Percentiles rank a stretch among this genome's conserved stretches.
These are phyloP conservation scores for Yarrowia sp. DNA, from an alignment of 805 yeast genomes.

Conservation along the genomic window DNA sequence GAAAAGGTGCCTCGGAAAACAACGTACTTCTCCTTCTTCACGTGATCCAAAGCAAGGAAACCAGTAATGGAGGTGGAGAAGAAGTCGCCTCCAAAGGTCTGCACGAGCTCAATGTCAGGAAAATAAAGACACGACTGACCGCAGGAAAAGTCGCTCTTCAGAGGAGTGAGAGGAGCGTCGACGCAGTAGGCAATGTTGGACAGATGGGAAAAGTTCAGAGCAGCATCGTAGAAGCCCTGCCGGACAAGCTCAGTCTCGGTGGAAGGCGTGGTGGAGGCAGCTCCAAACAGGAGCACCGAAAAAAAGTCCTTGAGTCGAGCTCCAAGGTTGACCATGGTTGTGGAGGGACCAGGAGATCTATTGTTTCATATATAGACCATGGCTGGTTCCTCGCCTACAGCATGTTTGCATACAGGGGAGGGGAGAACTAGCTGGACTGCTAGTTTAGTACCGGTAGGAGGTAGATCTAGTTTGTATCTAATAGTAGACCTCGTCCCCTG, in stretches of 20 bases:
- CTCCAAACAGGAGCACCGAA: constrained; percentile 4
- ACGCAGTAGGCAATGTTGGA: constrained; percentile 28
- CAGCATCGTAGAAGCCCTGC: constrained; percentile 6
- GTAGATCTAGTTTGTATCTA: background rate
- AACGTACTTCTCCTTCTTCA: constrained; percentile 19
- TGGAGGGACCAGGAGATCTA: background rate
- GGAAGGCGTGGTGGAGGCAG: background rate
- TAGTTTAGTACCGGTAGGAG: no score
- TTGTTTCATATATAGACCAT: background rate
- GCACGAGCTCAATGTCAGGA: constrained; percentile 19
- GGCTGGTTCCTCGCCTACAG: no score
- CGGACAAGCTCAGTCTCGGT: background rate
- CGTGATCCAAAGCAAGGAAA: constrained; percentile 33
- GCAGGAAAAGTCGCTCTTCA: constrained; percentile 6
- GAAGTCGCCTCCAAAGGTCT: constrained; percentile 11
- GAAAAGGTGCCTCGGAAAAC: constrained; percentile 26
- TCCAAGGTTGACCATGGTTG: constrained; percentile 17
- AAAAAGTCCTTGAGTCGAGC: constrained; percentile 9
- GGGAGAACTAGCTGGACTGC: background rate
- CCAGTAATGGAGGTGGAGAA: constrained; percentile 8
- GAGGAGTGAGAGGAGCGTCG: background rate
- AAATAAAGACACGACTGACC: constrained; percentile 2
- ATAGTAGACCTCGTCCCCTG: background rate
- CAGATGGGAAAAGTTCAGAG: constrained; percentile 22
- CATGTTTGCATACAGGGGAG: background rate